Evolutionary conservation across 2,329 filamentous ascomycete genomes (phyloP).

Genomic region (Penicillium aurantiogriseum): DNA sequence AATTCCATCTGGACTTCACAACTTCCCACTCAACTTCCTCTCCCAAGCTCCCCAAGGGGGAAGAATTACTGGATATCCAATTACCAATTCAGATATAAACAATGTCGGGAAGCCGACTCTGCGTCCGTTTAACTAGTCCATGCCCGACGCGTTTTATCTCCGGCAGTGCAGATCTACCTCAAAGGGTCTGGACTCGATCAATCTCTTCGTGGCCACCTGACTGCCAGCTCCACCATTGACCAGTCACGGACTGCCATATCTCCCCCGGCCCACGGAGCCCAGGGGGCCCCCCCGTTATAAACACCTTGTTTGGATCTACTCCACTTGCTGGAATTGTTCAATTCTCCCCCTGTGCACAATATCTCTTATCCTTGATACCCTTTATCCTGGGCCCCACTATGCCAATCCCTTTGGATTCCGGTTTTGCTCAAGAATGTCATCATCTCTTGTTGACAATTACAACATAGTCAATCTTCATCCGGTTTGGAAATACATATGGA

Average conservation of each 20-base stretch:
- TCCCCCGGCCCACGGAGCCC: not conserved
- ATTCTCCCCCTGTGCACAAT: not conserved
- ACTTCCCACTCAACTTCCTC: too few species aligned
- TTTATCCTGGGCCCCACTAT: not conserved
- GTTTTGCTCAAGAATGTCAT: not conserved
- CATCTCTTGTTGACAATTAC: not conserved
- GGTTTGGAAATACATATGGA: too few species aligned
- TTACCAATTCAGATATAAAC: too few species aligned
- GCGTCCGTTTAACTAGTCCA: too few species aligned
- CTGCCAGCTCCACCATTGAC: conserved; percentile 2
- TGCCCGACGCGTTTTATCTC: not conserved
- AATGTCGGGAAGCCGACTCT: too few species aligned
- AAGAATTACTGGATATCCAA: too few species aligned
- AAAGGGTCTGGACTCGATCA: conserved; percentile 9
- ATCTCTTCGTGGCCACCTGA: conserved; percentile 14
- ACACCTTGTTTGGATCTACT: conserved; percentile 9
- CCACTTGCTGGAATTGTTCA: conserved; percentile 4
- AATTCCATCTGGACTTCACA: too few species aligned
- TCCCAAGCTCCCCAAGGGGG: too few species aligned
- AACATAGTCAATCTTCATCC: not conserved
- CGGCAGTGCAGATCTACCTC: not conserved
- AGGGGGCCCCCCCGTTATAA: not conserved
- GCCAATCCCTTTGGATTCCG: not conserved
- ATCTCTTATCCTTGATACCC: not conserved
- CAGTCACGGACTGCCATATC: not conserved